Conservation (phyloP, 805 yeast genomes). For the Starmerella scarabaei region DNA sequence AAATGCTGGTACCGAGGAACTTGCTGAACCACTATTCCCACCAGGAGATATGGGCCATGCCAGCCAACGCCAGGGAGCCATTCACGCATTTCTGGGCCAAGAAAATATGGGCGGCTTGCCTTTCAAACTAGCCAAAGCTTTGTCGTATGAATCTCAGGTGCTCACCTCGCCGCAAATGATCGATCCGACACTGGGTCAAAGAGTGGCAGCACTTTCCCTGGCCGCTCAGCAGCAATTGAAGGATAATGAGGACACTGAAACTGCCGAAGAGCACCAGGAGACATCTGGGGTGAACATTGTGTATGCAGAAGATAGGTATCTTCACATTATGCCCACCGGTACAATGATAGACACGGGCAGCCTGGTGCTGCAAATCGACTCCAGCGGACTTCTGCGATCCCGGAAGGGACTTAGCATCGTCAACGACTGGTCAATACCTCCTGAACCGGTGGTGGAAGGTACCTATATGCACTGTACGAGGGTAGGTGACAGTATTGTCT, state of each 20-base stretch:
- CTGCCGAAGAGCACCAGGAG: neutral
- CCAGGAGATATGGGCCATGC: neutral
- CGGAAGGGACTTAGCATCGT: conserved; percentile 4
- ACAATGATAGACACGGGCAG: conserved; percentile 7
- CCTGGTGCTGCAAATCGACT: conserved; percentile 15
- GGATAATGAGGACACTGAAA: no score
- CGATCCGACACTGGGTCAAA: conserved; percentile 14
- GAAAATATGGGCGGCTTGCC: conserved; percentile 5
- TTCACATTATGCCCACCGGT: neutral
- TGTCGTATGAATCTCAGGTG: conserved; percentile 6
- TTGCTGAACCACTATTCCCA: neutral
- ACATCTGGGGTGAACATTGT: no score
- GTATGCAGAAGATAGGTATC: conserved; percentile 14
- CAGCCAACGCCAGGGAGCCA: neutral
- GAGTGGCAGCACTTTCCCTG: no score
- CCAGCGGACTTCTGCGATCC: conserved; percentile 9
- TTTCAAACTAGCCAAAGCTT: neutral
- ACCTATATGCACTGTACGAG: conserved; percentile 12
- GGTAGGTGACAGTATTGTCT: neutral
- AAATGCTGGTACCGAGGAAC: conserved; percentile 3
- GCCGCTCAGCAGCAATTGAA: no score
- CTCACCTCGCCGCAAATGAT: conserved; percentile 6
- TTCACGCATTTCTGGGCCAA: neutral
- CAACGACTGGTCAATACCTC: neutral
- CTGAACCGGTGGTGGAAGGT: conserved; percentile 9